Evolutionary conservation across 2,329 filamentous ascomycete genomes (phyloP), one percentile per base, ranked within the genome.

Genomic region (Fusarium transvaalense): DNA sequence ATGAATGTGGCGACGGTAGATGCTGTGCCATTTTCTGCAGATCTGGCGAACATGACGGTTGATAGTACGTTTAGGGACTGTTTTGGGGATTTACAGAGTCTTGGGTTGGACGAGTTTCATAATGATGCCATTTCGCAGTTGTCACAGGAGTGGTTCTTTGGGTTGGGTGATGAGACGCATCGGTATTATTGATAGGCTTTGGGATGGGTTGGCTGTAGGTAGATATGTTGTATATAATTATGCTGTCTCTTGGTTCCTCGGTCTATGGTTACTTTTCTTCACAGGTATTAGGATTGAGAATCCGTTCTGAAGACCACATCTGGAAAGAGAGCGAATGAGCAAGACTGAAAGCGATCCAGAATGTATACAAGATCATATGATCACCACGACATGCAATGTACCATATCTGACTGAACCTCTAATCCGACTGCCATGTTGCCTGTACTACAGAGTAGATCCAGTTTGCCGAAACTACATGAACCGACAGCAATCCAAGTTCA

Each of bases 11-110:
- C 62, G 8, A 38, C 59, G 5, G 62, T 54, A 8, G 51, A 66
- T 1, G n/a, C 48, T 6, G 64, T 51, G 3, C 39, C 66, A 1
- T 71, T 61, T 7, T 46, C 56, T 2, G 29, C 59, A 15, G 52
- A 61, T 14, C 5, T 71, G 6, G 47, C 65, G 25, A 69, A 75
- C 17, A 72, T 82, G 63, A 74, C 76, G 2, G 77, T 81, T 5
- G 80, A 82, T 37, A 77, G 71, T 15, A 79, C 78, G 1, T 75
- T 82, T 27, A 67, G 78, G 3, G 79, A 80, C 19, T 81, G 79
- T 48, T 81, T 80, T 56, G 76, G 76, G 1, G 75, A 72, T 21
- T 34, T 72, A 6, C 69, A 72, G 43, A 72, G 71, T 46, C 43
- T 72, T 4, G 69, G 69, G 2, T 34, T 72, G 27, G 69, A 72